Percentiles rank a stretch among this genome's conserved stretches.
Conservation (phyloP, 1,284 basidiomycete genomes). For the Anthracocystis panici-leucophaei region DNA sequence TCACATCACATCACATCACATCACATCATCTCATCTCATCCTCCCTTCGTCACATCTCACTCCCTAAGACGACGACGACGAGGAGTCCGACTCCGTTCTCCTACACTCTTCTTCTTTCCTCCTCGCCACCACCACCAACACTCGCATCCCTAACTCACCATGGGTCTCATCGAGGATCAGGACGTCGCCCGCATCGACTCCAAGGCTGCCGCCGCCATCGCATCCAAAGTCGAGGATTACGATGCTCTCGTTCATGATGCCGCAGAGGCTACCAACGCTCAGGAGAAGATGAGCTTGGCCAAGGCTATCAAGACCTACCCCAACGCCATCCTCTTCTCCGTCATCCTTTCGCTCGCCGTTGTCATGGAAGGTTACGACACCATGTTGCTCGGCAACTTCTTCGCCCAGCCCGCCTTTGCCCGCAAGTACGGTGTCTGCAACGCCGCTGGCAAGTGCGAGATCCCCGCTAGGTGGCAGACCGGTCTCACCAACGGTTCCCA, state of each 20-base stretch:
- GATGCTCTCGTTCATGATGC: constrained; percentile 70
- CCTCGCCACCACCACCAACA: no score
- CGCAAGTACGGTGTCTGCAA: constrained; percentile 64
- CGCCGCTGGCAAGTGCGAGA: constrained; percentile 67
- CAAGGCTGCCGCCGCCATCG: constrained; percentile 53
- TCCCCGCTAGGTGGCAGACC: constrained; percentile 72
- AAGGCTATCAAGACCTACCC: constrained; percentile 71
- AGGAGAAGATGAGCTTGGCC: constrained; percentile 70
- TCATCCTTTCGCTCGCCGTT: constrained; percentile 71
- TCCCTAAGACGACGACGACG: neutral
- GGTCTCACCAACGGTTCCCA: constrained; percentile 61
- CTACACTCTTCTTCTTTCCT: constrained; percentile 1
- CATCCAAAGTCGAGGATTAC: constrained; percentile 61
- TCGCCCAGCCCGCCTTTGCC: constrained; percentile 70
- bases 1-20: constrained; percentile 18
- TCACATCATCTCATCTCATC: constrained; percentile 10
- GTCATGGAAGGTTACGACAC: constrained; percentile 72
- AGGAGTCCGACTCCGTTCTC: neutral
- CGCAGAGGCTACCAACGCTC: constrained; percentile 66
- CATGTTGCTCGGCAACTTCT: constrained; percentile 67
- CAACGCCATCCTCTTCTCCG: constrained; percentile 71
- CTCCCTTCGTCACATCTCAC: constrained; percentile 1
- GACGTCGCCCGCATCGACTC: constrained; percentile 59
- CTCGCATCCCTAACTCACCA: constrained; percentile 8
- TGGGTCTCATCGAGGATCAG: constrained; percentile 24